These are phyloP conservation scores for Dothistroma pini DNA, from an alignment of 2,329 filamentous ascomycete species.

Conservation along the genomic window DNA sequence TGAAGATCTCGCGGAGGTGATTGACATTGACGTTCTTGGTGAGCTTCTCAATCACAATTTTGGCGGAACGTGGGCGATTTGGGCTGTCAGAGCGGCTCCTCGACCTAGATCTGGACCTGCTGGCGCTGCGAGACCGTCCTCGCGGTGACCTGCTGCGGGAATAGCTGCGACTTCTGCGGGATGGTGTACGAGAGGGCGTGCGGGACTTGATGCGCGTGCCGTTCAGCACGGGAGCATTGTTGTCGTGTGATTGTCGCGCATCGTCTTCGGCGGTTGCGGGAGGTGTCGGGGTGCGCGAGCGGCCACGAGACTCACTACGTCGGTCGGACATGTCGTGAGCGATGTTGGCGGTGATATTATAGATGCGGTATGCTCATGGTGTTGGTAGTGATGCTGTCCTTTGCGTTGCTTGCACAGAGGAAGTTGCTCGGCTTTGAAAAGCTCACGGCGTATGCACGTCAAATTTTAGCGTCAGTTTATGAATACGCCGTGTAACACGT, in stretches of 20 bases:
- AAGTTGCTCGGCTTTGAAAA: not conserved
- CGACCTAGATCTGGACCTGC: slow-evolving; percentile 14
- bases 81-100: slow-evolving; percentile 20
- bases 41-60: slow-evolving; percentile 95
- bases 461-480: not conserved
- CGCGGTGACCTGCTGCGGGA: slow-evolving; percentile 33
- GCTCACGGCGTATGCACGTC: not conserved
- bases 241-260: slow-evolving; percentile 34
- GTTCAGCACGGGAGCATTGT: slow-evolving; percentile 28
- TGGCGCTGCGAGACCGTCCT: slow-evolving; percentile 17
- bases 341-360: slow-evolving; percentile 6
- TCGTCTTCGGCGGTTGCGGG: slow-evolving; percentile 23
- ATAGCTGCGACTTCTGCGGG: slow-evolving; percentile 6
- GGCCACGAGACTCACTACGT: slow-evolving; percentile 41
- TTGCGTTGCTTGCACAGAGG: not conserved
- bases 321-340: slow-evolving; percentile 11
- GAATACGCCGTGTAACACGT: not conserved
- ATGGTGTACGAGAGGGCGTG: slow-evolving; percentile 13
- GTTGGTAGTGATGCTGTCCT: not conserved
- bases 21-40: slow-evolving; percentile 90
- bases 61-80: slow-evolving; percentile 27
- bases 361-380: slow-evolving; percentile 2
- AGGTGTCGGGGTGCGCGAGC: slow-evolving; percentile 33
- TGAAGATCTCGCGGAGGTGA: slow-evolving; percentile 90
- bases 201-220: slow-evolving; percentile 29